Evolutionary conservation across 2,329 filamentous ascomycete species (phyloP).

Genomic region (Aureobasidium pullulans): DNA sequence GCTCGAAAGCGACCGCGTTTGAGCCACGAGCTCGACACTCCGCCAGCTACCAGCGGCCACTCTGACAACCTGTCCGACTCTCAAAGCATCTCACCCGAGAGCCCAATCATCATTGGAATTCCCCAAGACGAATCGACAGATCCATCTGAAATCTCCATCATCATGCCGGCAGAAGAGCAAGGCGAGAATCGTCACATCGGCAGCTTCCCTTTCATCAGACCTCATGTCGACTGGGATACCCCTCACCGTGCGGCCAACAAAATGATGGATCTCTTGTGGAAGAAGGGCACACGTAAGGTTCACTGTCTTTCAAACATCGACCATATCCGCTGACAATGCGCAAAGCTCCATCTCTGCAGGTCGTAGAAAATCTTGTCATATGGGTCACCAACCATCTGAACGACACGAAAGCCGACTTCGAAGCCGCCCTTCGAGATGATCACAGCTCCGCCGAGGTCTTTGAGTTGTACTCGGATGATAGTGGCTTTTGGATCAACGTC

Average conservation of each 20-base stretch:
- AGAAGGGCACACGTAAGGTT: not conserved
- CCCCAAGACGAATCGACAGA: not conserved
- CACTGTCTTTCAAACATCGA: too few relatives aligned
- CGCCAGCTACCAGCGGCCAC: slow-evolving; percentile 20
- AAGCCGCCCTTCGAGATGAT: slow-evolving; percentile 16
- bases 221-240: not conserved
- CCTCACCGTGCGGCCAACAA: not conserved
- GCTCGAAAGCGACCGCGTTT: slow-evolving; percentile 40
- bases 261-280: not conserved
- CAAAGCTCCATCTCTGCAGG: not conserved
- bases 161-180: slow-evolving; percentile 23
- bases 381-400: slow-evolving; percentile 19
- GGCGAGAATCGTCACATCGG: not conserved
- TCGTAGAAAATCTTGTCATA: not conserved
- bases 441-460: not conserved
- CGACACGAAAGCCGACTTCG: slow-evolving; percentile 19
- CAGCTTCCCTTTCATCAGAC: not conserved
- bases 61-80: slow-evolving; percentile 20
- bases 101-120: slow-evolving; percentile 29
- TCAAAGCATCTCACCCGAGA: not conserved
- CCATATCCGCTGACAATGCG: not conserved
- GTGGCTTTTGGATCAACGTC: slow-evolving; percentile 19
- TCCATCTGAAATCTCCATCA: not conserved
- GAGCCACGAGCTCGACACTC: slow-evolving; percentile 29
- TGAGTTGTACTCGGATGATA: slow-evolving; percentile 11